Base-by-base conservation (phyloP, 2,329 filamentous ascomycete species). In the Penicillium brevicompactum region DNA sequence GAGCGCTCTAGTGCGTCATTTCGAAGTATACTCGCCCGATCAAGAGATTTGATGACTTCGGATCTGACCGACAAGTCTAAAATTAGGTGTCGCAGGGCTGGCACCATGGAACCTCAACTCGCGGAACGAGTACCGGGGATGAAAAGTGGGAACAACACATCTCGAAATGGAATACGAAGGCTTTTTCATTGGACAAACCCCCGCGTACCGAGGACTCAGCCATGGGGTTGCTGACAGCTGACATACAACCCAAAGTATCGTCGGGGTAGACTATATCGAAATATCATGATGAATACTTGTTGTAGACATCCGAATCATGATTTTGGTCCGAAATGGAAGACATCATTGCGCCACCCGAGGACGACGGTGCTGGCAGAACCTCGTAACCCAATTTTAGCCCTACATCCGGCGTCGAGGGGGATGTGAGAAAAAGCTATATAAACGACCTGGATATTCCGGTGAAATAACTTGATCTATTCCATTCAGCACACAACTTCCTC, bases 351-450 rank as follows among this genome's bases (percentile, higher is more conserved):
- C 22, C 46, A 38, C 38, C 16, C 18, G 18, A 18, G 18, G 18
- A 18, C 18, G 18, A 21, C 30, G 6, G 27, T 16, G 22, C n/a
- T 10, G 14, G 31, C 46, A 44, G 32, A 8, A 31, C 21, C 11
- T 21, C 21, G n/a, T n/a, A 24, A 21, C 34, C 44, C 48, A 49
- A 49, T 22, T 30, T 49, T 53, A 43, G 51, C 14, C 14, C 22
- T 21, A 44, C 22, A 6, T 22, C 5, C 31, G 14, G 13, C 13
- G 6, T n/a, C 6, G 16, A 11, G 7, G 16, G 8, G 7, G 18
- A 9, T 13, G 16, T 42, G n/a, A 5, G 4, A 16, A 18, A 48
- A 21, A 13, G 16, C 14, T 51, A 52, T 52, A 32, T 47, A 52
- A 52, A 47, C 22, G 13, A 4, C 34, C 18, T 47, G 42, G 8